phyloP scores from a whole-genome alignment of 163 green algal genomes.

The Chloromonas sp. region DNA sequence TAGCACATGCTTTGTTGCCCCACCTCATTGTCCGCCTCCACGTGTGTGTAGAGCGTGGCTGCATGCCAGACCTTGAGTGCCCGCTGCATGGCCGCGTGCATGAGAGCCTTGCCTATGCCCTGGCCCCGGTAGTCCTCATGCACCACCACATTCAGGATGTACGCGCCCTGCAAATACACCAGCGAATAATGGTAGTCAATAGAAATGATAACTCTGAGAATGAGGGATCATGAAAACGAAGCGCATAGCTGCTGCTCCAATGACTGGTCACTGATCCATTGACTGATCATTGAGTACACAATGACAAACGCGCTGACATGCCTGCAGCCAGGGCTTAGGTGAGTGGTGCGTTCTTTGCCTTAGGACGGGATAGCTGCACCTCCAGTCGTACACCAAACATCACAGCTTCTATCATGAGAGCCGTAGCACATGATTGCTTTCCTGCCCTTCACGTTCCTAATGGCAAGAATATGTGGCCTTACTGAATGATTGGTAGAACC shows the following conservation, averaged over 20 bases:
- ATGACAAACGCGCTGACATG: no score
- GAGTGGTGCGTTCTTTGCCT: no score
- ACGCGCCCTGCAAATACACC: conserved; percentile 16
- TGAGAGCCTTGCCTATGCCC: conserved; percentile 37
- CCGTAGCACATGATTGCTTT: no score
- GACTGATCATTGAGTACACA: no score
- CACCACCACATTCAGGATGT: conserved; percentile 57
- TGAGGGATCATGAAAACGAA: background rate
- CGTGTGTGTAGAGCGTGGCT: conserved; percentile 42
- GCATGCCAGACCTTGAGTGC: conserved; percentile 33
- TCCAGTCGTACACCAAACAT: no score
- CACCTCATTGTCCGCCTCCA: conserved; percentile 50
- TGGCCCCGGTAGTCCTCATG: conserved; percentile 30
- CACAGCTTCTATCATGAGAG: no score
- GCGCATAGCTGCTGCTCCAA: background rate
- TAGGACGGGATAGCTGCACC: no score
- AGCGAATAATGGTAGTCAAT: background rate
- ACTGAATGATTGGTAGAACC: no score
- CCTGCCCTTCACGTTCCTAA: no score
- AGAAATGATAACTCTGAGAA: background rate
- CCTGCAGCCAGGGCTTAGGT: no score
- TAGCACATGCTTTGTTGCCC: background rate
- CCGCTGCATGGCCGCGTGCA: conserved; percentile 36
- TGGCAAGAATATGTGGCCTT: no score
- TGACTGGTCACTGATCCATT: background rate